A percentile compares a stretch with the other conserved stretches of the same genome.
phyloP scores from a whole-genome alignment of 495 filamentous ascomycete genomes.

The Echria macrotheca region DNA sequence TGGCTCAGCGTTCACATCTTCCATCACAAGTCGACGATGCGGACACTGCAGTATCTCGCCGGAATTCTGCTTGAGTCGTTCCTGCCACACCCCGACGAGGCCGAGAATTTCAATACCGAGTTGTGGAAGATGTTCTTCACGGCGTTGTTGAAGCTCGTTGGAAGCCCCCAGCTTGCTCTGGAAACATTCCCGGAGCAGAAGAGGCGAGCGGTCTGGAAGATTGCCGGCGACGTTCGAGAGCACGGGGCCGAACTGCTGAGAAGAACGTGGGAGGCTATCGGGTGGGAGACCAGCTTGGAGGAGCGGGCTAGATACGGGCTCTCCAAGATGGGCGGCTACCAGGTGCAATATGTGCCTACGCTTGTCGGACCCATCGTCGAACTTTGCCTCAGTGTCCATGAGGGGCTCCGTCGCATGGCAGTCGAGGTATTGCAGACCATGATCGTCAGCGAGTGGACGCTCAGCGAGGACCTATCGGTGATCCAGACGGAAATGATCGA shows the following conservation, averaged over 20 bases:
- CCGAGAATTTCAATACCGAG: constrained; percentile 86
- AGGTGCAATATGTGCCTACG: constrained; percentile 94
- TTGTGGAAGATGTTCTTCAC: constrained; percentile 92
- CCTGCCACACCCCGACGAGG: constrained; percentile 83
- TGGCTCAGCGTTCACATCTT: constrained; percentile 95
- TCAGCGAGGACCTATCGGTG: constrained; percentile 85
- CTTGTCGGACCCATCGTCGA: constrained; percentile 89
- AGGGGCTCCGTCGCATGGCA: constrained; percentile 81
- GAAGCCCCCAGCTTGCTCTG: constrained; percentile 79
- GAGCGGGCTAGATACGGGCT: constrained; percentile 68
- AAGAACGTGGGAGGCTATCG: constrained; percentile 89
- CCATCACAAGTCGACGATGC: constrained; percentile 88
- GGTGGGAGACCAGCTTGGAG: constrained; percentile 85
- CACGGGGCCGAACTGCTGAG: constrained; percentile 80
- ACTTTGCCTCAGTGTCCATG: constrained; percentile 90
- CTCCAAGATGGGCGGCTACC: constrained; percentile 85
- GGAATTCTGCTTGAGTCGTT: constrained; percentile 70
- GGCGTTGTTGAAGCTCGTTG: constrained; percentile 81
- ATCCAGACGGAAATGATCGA: constrained; percentile 97
- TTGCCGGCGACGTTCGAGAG: constrained; percentile 93
- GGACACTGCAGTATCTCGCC: constrained; percentile 77
- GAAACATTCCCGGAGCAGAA: constrained; percentile 98
- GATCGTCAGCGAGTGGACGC: constrained; percentile 98
- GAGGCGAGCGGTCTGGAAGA: constrained; percentile 93
- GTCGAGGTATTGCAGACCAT: constrained; percentile 93